Conservation (phyloP, 306 rosid species). For the Quercus bicolor region DNA sequence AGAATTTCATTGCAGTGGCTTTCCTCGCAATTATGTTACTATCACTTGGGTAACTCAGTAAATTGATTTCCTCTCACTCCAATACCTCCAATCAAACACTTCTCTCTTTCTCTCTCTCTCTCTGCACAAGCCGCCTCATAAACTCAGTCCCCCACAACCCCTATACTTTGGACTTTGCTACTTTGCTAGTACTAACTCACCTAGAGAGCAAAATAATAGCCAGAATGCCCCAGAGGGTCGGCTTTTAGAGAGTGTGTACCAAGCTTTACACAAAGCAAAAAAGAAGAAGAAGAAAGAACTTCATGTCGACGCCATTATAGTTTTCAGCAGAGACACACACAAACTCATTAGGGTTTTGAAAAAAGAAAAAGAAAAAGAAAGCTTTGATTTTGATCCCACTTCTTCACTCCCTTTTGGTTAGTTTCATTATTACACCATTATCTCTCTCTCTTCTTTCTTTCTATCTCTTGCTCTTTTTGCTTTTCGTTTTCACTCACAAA, state of each 20-base stretch:
- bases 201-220: conserved; percentile 19
- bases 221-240: conserved; percentile 33
- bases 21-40: conserved; percentile 5
- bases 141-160: conserved; percentile 36
- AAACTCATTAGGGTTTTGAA: conserved; percentile 27
- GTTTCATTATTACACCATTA: no score
- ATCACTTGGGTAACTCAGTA: conserved; percentile 24
- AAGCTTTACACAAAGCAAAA: no score
- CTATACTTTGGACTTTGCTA: no score
- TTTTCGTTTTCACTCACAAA: no score
- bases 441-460: no score
- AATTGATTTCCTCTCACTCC: neutral
- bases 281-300: conserved; percentile 19
- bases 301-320: conserved; percentile 42
- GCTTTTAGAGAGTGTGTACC: conserved; percentile 43
- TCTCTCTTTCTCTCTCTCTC: conserved; percentile 8
- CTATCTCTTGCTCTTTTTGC: no score
- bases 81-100: conserved; percentile 37
- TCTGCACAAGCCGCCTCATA: conserved; percentile 69
- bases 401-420: neutral
- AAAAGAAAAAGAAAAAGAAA: no score
- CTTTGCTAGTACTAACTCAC: neutral
- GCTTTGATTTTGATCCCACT: conserved; percentile 16
- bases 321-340: neutral
- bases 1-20: conserved; percentile 2